phyloP scores from a whole-genome alignment of 2,329 filamentous ascomycete species.

The Graphilbum sp. region DNA sequence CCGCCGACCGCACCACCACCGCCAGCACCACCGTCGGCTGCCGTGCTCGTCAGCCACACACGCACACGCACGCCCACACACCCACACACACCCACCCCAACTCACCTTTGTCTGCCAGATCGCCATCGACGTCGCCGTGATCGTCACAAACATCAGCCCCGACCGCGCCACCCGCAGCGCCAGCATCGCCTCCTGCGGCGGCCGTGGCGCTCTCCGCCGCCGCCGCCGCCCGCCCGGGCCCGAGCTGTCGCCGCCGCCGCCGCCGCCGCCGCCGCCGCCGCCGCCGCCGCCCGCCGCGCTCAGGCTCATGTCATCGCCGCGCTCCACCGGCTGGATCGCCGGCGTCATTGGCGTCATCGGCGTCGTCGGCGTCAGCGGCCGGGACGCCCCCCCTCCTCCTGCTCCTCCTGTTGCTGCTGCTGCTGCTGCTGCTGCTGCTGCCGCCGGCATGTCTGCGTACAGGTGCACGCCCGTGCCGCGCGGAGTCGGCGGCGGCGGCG shows the following conservation, averaged over 20 bases:
- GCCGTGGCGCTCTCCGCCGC: not conserved
- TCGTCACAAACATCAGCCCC: conserved; percentile 72
- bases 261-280: conserved; percentile 12
- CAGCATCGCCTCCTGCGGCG: conserved; percentile 41
- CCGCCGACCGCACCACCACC: conserved; percentile 63
- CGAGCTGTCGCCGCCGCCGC: no score
- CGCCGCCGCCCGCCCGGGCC: no score
- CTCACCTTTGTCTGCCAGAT: conserved; percentile 88
- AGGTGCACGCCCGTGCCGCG: not conserved
- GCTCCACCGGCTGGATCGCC: conserved; percentile 41
- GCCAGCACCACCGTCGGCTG: conserved; percentile 82
- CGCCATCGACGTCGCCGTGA: conserved; percentile 72
- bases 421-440: not conserved
- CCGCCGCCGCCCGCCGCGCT: conserved; percentile 18
- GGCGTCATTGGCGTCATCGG: conserved; percentile 38
- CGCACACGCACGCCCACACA: conserved; percentile 19
- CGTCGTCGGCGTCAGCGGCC: conserved; percentile 5
- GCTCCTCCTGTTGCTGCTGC: no score
- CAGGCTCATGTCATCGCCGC: no score
- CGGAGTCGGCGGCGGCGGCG: not conserved
- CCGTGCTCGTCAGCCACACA: not conserved
- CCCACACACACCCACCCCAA: conserved; percentile 19
- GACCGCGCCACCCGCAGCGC: conserved; percentile 62
- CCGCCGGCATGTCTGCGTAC: not conserved
- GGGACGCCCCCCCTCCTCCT: no score